These are phyloP conservation scores for Phytophthora capsici DNA, from an alignment of 352 stramenopile genomes.

Conservation along the genomic window DNA sequence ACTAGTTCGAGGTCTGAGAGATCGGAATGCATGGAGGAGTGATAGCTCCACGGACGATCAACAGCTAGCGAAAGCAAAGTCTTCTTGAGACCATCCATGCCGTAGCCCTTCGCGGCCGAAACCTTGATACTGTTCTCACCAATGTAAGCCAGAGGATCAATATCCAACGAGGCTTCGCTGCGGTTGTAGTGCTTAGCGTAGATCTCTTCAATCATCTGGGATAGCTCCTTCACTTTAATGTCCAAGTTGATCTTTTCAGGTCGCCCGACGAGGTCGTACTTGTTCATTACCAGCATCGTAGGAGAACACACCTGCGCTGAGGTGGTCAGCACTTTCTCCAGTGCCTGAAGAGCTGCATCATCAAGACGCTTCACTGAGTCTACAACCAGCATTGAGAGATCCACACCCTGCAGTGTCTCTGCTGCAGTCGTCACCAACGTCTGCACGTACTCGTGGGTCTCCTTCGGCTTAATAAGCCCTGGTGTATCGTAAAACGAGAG, in stretches of 20 bases:
- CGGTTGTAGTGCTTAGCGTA: conserved; percentile 73
- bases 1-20: conserved; percentile 85
- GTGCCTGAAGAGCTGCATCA: conserved; percentile 72
- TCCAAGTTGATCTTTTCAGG: conserved; percentile 64
- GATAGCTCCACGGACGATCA: conserved; percentile 82
- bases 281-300: conserved; percentile 90
- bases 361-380: conserved; percentile 87
- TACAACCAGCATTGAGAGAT: conserved; percentile 87
- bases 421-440: conserved; percentile 79
- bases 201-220: conserved; percentile 84
- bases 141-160: conserved; percentile 76
- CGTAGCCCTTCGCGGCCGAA: conserved; percentile 75
- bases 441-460: conserved; percentile 83
- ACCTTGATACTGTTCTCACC: conserved; percentile 80
- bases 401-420: conserved; percentile 82
- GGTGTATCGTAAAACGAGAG: conserved; percentile 89
- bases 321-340: conserved; percentile 82
- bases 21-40: conserved; percentile 88
- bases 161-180: conserved; percentile 53
- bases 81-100: conserved; percentile 70
- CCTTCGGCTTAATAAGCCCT: conserved; percentile 88
- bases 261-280: conserved; percentile 70
- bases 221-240: conserved; percentile 76
- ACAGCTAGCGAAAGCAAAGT: conserved; percentile 74
- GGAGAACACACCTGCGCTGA: conserved; percentile 77